These are phyloP conservation scores for Patellaria atrata DNA, from an alignment of 495 filamentous ascomycete genomes.

Conservation along the genomic window DNA sequence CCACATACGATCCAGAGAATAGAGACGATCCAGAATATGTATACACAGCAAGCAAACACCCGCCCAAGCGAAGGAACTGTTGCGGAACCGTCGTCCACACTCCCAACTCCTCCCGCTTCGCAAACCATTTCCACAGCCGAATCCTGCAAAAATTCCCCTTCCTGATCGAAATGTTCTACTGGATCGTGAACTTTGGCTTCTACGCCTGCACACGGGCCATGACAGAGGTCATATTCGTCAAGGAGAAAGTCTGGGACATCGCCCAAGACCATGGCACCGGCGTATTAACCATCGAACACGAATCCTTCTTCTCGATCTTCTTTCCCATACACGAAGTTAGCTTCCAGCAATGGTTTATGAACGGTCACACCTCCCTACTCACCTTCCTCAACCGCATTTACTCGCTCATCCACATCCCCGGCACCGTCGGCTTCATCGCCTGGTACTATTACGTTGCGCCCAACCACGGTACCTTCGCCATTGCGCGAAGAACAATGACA, in stretches of 20 bases:
- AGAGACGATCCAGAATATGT: slow-evolving; percentile 21
- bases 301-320: slow-evolving; percentile 35
- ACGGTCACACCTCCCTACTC: slow-evolving; percentile 37
- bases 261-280: slow-evolving; percentile 48
- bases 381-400: slow-evolving; percentile 49
- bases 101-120: slow-evolving; percentile 45
- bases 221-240: slow-evolving; percentile 41
- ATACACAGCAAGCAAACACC: slow-evolving; percentile 25
- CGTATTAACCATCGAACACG: slow-evolving; percentile 49
- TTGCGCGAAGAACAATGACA: slow-evolving; percentile 47
- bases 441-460: slow-evolving; percentile 53
- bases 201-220: slow-evolving; percentile 45
- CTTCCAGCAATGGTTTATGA: slow-evolving; percentile 47
- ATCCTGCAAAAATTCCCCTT: slow-evolving; percentile 25
- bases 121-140: slow-evolving; percentile 41
- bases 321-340: slow-evolving; percentile 40
- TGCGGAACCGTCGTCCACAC: slow-evolving; percentile 35
- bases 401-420: slow-evolving; percentile 52
- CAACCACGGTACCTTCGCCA: slow-evolving; percentile 38
- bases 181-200: slow-evolving; percentile 47
- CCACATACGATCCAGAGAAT: slow-evolving; percentile 23
- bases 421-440: slow-evolving; percentile 49
- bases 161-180: slow-evolving; percentile 24
- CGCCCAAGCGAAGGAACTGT: slow-evolving; percentile 33
- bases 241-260: slow-evolving; percentile 47